These are phyloP conservation scores for Xylaria arbuscula DNA, from an alignment of 2,329 filamentous ascomycete genomes.

Conservation along the genomic window DNA sequence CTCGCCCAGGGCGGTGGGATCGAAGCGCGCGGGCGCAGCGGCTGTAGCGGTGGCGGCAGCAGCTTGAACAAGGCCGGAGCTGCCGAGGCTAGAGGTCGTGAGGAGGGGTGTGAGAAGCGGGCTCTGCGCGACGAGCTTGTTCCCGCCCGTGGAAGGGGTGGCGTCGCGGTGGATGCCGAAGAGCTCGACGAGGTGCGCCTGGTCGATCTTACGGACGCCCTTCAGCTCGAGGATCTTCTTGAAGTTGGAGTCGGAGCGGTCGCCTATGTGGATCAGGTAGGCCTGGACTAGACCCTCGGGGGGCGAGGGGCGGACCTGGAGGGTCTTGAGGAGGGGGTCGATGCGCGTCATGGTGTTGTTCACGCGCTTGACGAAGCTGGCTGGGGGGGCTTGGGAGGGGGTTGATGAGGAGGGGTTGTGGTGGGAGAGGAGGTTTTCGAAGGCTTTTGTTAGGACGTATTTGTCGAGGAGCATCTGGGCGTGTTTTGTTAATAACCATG, in stretches of 20 bases:
- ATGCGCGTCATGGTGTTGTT: slow-evolving; percentile 85
- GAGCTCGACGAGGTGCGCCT: slow-evolving; percentile 84
- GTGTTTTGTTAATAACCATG: slow-evolving; percentile 1
- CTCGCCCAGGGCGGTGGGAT: slow-evolving; percentile 84
- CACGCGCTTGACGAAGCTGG: slow-evolving; percentile 85
- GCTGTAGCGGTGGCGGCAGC: slow-evolving; percentile 52
- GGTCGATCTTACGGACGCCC: slow-evolving; percentile 86
- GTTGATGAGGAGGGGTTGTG: slow-evolving; percentile 60
- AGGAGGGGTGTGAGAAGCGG: slow-evolving; percentile 77
- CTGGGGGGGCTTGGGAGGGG: slow-evolving; percentile 56
- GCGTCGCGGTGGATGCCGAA: slow-evolving; percentile 82
- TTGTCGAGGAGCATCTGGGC: slow-evolving; percentile 91
- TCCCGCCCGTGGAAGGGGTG: slow-evolving; percentile 68
- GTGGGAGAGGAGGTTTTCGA: slow-evolving; percentile 76
- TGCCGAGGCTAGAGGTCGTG: slow-evolving; percentile 55
- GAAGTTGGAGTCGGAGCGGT: slow-evolving; percentile 94
- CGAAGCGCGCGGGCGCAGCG: slow-evolving; percentile 67
- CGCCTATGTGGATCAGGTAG: slow-evolving; percentile 95
- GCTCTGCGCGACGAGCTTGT: slow-evolving; percentile 75
- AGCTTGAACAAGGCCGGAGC: slow-evolving; percentile 54
- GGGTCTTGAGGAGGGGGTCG: slow-evolving; percentile 92
- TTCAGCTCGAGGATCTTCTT: slow-evolving; percentile 96
- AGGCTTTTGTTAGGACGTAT: slow-evolving; percentile 85
- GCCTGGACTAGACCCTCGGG: slow-evolving; percentile 96
- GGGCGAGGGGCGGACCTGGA: slow-evolving; percentile 91